These are phyloP conservation scores for Alternaria angustiovoidea DNA, from an alignment of 2,329 filamentous ascomycete species.

Conservation along the genomic window DNA sequence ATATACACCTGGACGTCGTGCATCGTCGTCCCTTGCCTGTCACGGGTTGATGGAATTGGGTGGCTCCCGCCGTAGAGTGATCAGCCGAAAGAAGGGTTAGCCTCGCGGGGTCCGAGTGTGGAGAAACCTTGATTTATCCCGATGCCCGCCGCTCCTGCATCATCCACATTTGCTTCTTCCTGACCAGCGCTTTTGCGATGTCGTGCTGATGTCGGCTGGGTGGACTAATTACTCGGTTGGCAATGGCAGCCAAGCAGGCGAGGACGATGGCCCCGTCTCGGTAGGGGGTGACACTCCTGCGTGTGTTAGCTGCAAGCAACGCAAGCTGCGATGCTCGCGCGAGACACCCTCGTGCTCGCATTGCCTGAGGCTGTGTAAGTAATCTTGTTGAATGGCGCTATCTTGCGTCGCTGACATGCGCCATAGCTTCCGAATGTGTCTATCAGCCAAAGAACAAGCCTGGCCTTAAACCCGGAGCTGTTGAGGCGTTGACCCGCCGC, in stretches of 20 bases:
- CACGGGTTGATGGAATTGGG: not conserved
- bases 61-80: constrained; percentile 9
- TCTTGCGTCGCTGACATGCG: constrained; percentile 17
- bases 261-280: constrained; percentile 34
- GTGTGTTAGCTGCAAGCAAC: constrained; percentile 44
- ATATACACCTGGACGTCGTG: not conserved
- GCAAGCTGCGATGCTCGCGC: constrained; percentile 44
- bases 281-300: constrained; percentile 42
- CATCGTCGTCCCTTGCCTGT: not conserved
- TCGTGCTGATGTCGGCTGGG: constrained; percentile 41
- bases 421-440: constrained; percentile 37
- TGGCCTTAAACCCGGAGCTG: constrained; percentile 44
- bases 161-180: constrained; percentile 28
- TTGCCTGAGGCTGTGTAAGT: constrained; percentile 44
- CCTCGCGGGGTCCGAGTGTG: constrained; percentile 32
- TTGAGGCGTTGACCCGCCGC: constrained; percentile 45
- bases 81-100: constrained; percentile 32
- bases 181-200: constrained; percentile 28
- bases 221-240: constrained; percentile 46
- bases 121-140: constrained; percentile 36
- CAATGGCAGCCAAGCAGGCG: constrained; percentile 32
- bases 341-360: constrained; percentile 44
- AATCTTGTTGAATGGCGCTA: not conserved
- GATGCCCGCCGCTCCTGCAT: constrained; percentile 35
- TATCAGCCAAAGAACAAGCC: constrained; percentile 47